A percentile compares a stretch with the other conserved stretches of the same genome.
Evolutionary conservation across 331 rosid species (phyloP).

Genomic region (Quercus phellos): DNA sequence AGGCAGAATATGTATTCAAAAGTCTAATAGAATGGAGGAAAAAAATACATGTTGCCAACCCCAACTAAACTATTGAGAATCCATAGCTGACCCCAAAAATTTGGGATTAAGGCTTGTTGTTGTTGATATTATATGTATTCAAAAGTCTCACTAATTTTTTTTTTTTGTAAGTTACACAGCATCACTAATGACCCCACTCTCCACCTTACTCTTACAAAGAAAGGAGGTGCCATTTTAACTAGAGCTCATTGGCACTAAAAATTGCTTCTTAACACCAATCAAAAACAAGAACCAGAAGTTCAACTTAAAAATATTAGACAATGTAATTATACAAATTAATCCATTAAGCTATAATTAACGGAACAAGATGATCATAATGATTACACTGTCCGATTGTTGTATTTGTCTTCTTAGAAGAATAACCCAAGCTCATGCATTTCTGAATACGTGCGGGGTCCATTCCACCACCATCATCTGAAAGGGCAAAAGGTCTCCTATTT

Average conservation of each 20-base stretch:
- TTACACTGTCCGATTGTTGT: constrained; percentile 94
- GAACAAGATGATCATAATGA: constrained; percentile 15
- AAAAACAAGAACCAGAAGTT: not conserved
- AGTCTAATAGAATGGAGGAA: no score
- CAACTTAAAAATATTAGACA: not conserved
- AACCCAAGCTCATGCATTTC: constrained; percentile 97
- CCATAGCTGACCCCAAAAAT: no score
- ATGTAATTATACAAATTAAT: not conserved
- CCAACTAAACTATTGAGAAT: no score
- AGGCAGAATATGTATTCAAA: not conserved
- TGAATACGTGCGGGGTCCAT: constrained; percentile 75
- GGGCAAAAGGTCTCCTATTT: constrained; percentile 14
- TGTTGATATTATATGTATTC: no score
- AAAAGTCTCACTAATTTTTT: not conserved
- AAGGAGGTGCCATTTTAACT: no score
- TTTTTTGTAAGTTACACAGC: no score
- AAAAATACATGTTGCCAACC: no score
- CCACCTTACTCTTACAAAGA: no score
- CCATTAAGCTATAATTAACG: not conserved
- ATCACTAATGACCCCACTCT: no score
- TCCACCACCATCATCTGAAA: constrained; percentile 94
- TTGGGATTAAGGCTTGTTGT: no score
- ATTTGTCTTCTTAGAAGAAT: constrained; percentile 86
- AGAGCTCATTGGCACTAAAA: not conserved
- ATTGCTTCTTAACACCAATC: not conserved